Evolutionary conservation across 495 filamentous ascomycete species (phyloP).

Genomic region (Penicillium goetzii): DNA sequence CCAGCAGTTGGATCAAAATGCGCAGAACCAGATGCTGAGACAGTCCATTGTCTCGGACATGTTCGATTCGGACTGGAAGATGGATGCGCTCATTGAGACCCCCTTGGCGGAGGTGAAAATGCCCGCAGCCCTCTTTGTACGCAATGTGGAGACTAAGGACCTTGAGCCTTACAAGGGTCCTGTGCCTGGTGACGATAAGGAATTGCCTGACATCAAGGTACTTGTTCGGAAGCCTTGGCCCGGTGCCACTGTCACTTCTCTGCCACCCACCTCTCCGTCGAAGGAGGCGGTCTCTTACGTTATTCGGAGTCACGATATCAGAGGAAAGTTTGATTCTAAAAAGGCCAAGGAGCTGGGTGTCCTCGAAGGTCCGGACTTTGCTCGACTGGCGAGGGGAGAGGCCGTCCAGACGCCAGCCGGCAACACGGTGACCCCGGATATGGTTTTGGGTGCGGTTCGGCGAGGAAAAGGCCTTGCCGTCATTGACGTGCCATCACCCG

Average conservation of each 20-base stretch:
- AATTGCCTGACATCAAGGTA: slow-evolving; percentile 69
- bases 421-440: slow-evolving; percentile 63
- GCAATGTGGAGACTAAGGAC: slow-evolving; percentile 64
- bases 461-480: slow-evolving; percentile 72
- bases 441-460: slow-evolving; percentile 62
- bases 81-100: slow-evolving; percentile 68
- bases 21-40: slow-evolving; percentile 53
- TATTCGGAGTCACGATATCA: slow-evolving; percentile 68
- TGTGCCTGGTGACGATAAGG: slow-evolving; percentile 50
- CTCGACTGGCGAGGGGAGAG: slow-evolving; percentile 56
- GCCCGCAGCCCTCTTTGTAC: slow-evolving; percentile 70
- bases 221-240: slow-evolving; percentile 84
- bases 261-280: slow-evolving; percentile 69
- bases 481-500: slow-evolving; percentile 70
- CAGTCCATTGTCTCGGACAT: slow-evolving; percentile 71
- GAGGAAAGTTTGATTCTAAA: slow-evolving; percentile 77
- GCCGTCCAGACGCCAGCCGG: slow-evolving; percentile 59
- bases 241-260: slow-evolving; percentile 59
- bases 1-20: slow-evolving; percentile 28
- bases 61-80: slow-evolving; percentile 78
- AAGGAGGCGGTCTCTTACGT: slow-evolving; percentile 81
- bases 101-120: slow-evolving; percentile 66
- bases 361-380: slow-evolving; percentile 52
- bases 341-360: slow-evolving; percentile 66
- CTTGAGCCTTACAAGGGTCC: slow-evolving; percentile 71